These are phyloP conservation scores for Tephrocybe sp. DNA, from an alignment of 768 basidiomycete genomes.

Conservation along the genomic window DNA sequence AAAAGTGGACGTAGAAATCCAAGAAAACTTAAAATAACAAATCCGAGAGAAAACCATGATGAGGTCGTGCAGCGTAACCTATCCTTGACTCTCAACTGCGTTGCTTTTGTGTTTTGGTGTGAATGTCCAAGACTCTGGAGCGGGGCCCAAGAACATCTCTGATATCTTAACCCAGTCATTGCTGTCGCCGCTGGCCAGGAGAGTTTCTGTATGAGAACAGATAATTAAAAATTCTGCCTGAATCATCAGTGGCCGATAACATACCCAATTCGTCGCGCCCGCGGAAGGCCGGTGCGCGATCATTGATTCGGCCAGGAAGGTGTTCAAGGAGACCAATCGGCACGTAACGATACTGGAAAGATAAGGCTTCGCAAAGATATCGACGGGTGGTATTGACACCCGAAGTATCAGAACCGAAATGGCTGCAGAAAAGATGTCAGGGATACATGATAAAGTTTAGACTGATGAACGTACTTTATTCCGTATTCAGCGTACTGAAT, in stretches of 20 bases:
- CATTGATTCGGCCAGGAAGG: conserved; percentile 82
- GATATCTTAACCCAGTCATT: conserved; percentile 91
- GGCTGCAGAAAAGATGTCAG: conserved; percentile 36
- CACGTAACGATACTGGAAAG: conserved; percentile 95
- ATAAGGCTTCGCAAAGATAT: conserved; percentile 93
- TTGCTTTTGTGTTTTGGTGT: conserved; percentile 96
- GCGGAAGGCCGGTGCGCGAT: conserved; percentile 83
- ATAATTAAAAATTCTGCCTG: conserved; percentile 1
- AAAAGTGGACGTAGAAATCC: too few species aligned
- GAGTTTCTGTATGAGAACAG: conserved; percentile 58
- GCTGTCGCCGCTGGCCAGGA: conserved; percentile 77
- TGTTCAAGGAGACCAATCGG: conserved; percentile 90
- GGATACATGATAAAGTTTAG: neutral
- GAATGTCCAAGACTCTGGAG: conserved; percentile 82
- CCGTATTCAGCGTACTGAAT: conserved; percentile 86
- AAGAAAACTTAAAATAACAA: too few species aligned
- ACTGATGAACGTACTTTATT: conserved; percentile 51
- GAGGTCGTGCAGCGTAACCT: too few species aligned
- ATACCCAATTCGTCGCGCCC: conserved; percentile 87
- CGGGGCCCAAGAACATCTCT: conserved; percentile 92
- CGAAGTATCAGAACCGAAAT: conserved; percentile 84
- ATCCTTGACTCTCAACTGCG: conserved; percentile 60
- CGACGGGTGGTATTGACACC: conserved; percentile 91
- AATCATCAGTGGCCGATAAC: conserved; percentile 25
- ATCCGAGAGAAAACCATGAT: too few species aligned